Conservation (phyloP, 495 filamentous ascomycete genomes). For the Cetradonia linearis region DNA sequence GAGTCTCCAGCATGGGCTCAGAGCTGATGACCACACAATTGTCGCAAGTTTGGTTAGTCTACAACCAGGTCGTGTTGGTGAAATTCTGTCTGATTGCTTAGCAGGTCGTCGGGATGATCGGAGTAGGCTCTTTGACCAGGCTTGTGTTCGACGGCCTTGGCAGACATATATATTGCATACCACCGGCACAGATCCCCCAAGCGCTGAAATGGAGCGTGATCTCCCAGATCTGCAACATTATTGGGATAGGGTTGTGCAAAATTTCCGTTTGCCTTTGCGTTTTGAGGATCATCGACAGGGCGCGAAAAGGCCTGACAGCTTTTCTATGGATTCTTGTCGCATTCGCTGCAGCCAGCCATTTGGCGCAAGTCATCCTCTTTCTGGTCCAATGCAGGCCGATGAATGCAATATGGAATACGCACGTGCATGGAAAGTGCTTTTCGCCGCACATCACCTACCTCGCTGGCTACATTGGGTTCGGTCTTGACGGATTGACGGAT, state of each 20-base stretch:
- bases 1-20: slow-evolving; percentile 16
- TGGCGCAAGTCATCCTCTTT: slow-evolving; percentile 21
- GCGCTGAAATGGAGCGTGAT: slow-evolving; percentile 22
- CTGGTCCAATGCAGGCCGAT: slow-evolving; percentile 25
- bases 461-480: slow-evolving; percentile 24
- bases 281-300: slow-evolving; percentile 21
- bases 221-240: slow-evolving; percentile 22
- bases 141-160: slow-evolving; percentile 20
- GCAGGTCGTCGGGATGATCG: slow-evolving; percentile 19
- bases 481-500: slow-evolving; percentile 25
- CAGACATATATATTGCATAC: slow-evolving; percentile 22
- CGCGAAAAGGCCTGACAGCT: slow-evolving; percentile 10
- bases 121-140: slow-evolving; percentile 17
- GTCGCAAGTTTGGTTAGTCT: slow-evolving; percentile 22
- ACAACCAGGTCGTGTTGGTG: not conserved
- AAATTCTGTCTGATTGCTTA: not conserved
- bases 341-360: slow-evolving; percentile 20
- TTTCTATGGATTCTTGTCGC: slow-evolving; percentile 24
- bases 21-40: slow-evolving; percentile 22
- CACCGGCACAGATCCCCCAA: slow-evolving; percentile 11
- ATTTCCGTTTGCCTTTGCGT: slow-evolving; percentile 25
- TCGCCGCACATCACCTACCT: slow-evolving; percentile 21
- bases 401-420: slow-evolving; percentile 21
- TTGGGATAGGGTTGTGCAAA: slow-evolving; percentile 26
- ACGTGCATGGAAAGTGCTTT: slow-evolving; percentile 20